Base-by-base conservation (phyloP, 768 basidiomycete species). In the Hysterangium stoloniferum region DNA sequence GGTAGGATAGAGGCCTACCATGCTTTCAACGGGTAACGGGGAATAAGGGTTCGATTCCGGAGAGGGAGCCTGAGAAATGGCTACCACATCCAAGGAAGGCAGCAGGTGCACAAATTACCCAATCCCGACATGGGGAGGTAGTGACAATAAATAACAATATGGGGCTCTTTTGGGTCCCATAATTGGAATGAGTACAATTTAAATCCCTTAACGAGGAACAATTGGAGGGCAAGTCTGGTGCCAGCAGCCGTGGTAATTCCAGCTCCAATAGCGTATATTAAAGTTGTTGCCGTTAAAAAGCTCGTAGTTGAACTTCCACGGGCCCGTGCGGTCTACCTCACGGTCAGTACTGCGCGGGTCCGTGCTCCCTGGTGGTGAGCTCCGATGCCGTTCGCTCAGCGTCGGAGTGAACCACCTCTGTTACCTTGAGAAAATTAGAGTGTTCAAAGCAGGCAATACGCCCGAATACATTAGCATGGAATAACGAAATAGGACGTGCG, bases 401-500 rank as follows among this genome's bases (percentile, higher is more conserved):
- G 80, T 71, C 72, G 72, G 67, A 72, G 76, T 76, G 76, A 80
- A 81, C 79, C 79, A 80, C 77, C 78, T 79, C 77, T 70, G 79
- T 81, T 80, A 83, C 81, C 76, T 82, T 80, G 80, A 83, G 75
- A 80, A 82, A 82, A 82, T 82, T 79, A 81, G 79, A 80, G n/a
- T n/a, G n/a, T n/a, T n/a, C n/a, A n/a, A n/a, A n/a, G n/a, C n/a
- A n/a, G n/a, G n/a, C n/a, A n/a, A n/a, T n/a, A n/a, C n/a, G n/a
- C n/a, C n/a, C n/a, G n/a, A n/a, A n/a, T n/a, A n/a, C n/a, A n/a
- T n/a, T n/a, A n/a, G n/a, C n/a, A n/a, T n/a, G n/a, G n/a, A n/a
- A n/a, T n/a, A n/a, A n/a, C n/a, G n/a, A n/a, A n/a, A n/a, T n/a
- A n/a, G n/a, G n/a, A n/a, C n/a, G n/a, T n/a, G n/a, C n/a, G n/a